phyloP scores from a whole-genome alignment of 441 rosid species.

The Arabidopsis hybrid region DNA sequence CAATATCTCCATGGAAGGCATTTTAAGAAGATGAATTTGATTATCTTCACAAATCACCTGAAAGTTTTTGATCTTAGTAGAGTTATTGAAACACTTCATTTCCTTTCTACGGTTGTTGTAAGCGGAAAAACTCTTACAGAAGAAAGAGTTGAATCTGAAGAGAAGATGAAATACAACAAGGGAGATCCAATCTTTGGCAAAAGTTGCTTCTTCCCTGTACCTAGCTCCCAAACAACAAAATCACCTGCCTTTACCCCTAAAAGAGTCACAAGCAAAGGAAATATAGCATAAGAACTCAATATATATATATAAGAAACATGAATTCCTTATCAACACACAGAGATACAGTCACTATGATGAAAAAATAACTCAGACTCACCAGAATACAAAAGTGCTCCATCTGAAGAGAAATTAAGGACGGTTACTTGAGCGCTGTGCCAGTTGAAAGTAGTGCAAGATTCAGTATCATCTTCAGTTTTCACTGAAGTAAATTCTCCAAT shows the following conservation, averaged over 20 bases:
- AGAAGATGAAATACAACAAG: conserved; percentile 61
- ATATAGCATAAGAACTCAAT: neutral
- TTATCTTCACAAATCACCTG: conserved; percentile 93
- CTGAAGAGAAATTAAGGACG: conserved; percentile 75
- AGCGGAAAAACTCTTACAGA: conserved; percentile 61
- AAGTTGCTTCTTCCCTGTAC: conserved; percentile 84
- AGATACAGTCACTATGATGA: conserved; percentile 1
- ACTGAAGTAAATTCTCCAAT: conserved; percentile 55
- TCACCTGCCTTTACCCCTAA: conserved; percentile 92
- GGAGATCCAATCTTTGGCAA: conserved; percentile 88
- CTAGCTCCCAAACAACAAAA: conserved; percentile 91
- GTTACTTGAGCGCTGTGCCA: conserved; percentile 77
- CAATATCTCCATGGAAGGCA: conserved; percentile 84
- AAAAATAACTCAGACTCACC: conserved; percentile 49
- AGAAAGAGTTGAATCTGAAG: conserved; percentile 78
- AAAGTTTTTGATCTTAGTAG: conserved; percentile 19
- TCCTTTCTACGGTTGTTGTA: conserved; percentile 6
- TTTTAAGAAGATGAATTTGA: conserved; percentile 80
- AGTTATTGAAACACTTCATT: neutral
- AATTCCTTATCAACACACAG: neutral
- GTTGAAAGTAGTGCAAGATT: conserved; percentile 81
- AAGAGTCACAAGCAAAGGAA: conserved; percentile 22
- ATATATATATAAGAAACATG: neutral
- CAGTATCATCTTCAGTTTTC: conserved; percentile 80
- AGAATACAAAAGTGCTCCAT: conserved; percentile 84